phyloP scores from a whole-genome alignment of 495 filamentous ascomycete species.

The Aspergillus kassunensis region DNA sequence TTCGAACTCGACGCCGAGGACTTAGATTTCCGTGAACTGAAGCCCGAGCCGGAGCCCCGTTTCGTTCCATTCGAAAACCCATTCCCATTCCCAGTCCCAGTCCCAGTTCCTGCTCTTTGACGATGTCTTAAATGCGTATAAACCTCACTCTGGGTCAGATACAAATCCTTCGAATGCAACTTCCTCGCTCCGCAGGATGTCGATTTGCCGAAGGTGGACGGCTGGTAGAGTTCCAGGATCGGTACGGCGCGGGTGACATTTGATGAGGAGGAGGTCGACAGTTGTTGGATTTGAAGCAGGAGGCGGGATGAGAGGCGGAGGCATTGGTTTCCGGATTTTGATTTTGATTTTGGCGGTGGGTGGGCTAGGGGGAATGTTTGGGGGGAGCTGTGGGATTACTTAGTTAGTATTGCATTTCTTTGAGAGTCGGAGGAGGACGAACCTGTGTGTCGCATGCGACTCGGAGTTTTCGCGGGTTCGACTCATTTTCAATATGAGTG shows the following conservation, averaged over 20 bases:
- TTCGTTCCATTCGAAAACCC: neutral
- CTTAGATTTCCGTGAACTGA: neutral
- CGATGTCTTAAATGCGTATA: conserved; percentile 9
- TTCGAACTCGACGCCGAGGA: neutral
- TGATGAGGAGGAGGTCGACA: conserved; percentile 17
- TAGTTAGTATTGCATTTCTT: neutral
- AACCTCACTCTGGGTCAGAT: conserved; percentile 28
- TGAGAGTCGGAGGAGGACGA: neutral
- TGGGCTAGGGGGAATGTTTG: conserved; percentile 36
- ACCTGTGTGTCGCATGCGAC: neutral
- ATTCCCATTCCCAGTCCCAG: neutral
- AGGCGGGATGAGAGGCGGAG: conserved; percentile 32
- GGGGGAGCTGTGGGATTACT: too few species aligned
- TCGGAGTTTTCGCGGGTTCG: neutral
- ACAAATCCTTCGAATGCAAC: conserved; percentile 30
- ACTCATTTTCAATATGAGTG: neutral
- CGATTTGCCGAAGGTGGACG: conserved; percentile 27
- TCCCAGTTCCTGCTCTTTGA: neutral
- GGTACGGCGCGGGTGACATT: conserved; percentile 23
- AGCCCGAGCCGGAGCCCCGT: neutral
- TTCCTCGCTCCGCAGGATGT: conserved; percentile 20
- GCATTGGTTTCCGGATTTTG: conserved; percentile 17
- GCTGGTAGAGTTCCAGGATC: conserved; percentile 37
- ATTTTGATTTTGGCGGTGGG: conserved; percentile 28
- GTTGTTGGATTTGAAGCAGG: conserved; percentile 40